Evolutionary conservation across 164 flowering plant species (phyloP), one percentile per base, ranked within the genome.

Genomic region (Tinospora cordifolia): DNA sequence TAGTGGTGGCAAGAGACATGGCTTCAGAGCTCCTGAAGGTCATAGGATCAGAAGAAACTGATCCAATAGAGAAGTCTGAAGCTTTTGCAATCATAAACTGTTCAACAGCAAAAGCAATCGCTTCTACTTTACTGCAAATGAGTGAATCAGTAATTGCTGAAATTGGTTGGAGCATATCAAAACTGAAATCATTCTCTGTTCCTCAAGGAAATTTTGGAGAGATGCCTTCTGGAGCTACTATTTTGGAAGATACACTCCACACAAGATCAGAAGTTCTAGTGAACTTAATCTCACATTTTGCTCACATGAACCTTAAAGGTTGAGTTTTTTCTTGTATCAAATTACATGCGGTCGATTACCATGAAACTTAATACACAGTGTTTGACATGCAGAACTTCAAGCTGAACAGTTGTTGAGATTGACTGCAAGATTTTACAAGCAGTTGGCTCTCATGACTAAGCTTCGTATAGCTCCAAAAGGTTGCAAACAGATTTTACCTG

Each of bases 381-480:
- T 21, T 24, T 15, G 34, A 54, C 34, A 12, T 47, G 79, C 86
- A 92, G 94, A 90, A 75, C 69, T 87, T 76, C 98, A 86, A 63
- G 91, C 87, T 14, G 96, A 89, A 75, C 89, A 87, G 34, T 78
- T 89, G 11, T 78, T 92, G 39, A 84, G 82, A 75, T 67, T 89
- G 73, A 79, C 82, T 75, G 78, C 83, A 70, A 87, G 72, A 79
- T 79, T 92, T 72, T 92, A 92, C 83, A 92, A 88, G 83, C 82
- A 86, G 66, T 78, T 89, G 74, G 91, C 96, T 78, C 84, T 72
- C 69, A 83, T 92, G 75, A 75, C 94, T 63, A 92, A 87, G 82
- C 88, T 89, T 59, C 76, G 78, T 34, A 89, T 90, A 69, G 93
- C 91, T 68, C 83, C 94, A 7, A 87, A 81, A 79, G 89, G 93